phyloP scores from a whole-genome alignment of 192 early-diverging fungal species.

The Mortierella alpina region DNA sequence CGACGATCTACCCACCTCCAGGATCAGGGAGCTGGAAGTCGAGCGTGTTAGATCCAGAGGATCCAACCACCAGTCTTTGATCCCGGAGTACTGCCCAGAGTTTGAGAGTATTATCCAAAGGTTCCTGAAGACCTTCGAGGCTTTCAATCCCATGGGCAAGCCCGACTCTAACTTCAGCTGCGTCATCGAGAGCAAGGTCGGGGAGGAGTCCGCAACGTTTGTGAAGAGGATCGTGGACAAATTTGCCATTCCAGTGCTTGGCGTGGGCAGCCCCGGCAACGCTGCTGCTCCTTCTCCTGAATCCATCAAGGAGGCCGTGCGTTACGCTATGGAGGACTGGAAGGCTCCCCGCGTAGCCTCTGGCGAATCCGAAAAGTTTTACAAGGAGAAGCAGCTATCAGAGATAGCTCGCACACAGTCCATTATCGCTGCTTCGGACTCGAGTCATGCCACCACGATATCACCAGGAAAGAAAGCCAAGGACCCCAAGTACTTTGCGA shows the following conservation, averaged over 20 bases:
- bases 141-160: conserved; percentile 62
- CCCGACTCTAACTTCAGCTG: conserved; percentile 65
- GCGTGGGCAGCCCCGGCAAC: conserved; percentile 36
- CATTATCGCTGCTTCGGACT: neutral
- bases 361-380: conserved; percentile 28
- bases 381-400: conserved; percentile 1
- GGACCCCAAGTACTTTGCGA: conserved; percentile 39
- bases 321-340: conserved; percentile 54
- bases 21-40: conserved; percentile 64
- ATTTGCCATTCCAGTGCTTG: conserved; percentile 50
- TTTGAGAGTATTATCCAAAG: conserved; percentile 67
- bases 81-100: conserved; percentile 68
- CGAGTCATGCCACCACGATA: neutral
- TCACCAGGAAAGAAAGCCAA: neutral
- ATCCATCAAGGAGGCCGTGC: conserved; percentile 66
- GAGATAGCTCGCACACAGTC: neutral
- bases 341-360: conserved; percentile 27
- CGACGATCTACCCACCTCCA: conserved; percentile 54
- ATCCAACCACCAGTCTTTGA: conserved; percentile 85
- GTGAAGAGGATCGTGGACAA: conserved; percentile 59
- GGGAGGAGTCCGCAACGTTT: conserved; percentile 55
- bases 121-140: conserved; percentile 64
- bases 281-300: conserved; percentile 58
- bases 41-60: conserved; percentile 74
- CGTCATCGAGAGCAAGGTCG: conserved; percentile 68